A percentile compares a stretch with the other conserved stretches of the same genome.
phyloP scores from a whole-genome alignment of 2,329 filamentous ascomycete genomes.

The Alternaria alternata region DNA sequence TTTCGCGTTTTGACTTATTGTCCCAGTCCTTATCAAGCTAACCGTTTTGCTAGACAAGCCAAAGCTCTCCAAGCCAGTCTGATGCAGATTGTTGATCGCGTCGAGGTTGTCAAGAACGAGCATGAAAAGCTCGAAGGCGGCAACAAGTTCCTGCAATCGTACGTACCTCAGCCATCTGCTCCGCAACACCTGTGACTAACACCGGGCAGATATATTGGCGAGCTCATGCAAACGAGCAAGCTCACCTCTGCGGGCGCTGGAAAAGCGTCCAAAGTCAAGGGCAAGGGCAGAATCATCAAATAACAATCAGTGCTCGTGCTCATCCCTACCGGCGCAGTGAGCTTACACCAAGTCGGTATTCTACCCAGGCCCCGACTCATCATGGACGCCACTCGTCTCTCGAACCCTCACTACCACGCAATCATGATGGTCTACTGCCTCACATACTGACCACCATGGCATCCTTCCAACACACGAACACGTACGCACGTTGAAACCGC shows the following conservation, averaged over 20 bases:
- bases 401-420: conserved; percentile 40
- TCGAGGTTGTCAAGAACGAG: conserved; percentile 92
- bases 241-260: conserved; percentile 63
- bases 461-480: conserved; percentile 25
- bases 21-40: conserved; percentile 12
- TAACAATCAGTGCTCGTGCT: conserved; percentile 41
- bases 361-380: conserved; percentile 38
- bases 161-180: conserved; percentile 31
- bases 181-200: conserved; percentile 22
- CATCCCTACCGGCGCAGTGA: conserved; percentile 21
- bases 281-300: conserved; percentile 49
- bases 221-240: conserved; percentile 81
- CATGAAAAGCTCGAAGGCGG: conserved; percentile 97
- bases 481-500: conserved; percentile 31
- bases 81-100: conserved; percentile 87
- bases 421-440: conserved; percentile 47
- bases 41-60: conserved; percentile 71
- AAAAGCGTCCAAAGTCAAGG: conserved; percentile 59
- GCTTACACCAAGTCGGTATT: conserved; percentile 37
- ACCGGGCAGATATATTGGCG: conserved; percentile 83
- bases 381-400: conserved; percentile 42
- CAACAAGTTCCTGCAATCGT: conserved; percentile 90
- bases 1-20: conserved; percentile 6
- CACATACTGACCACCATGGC: conserved; percentile 28
- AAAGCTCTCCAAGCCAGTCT: conserved; percentile 88